A percentile compares a stretch with the other conserved stretches of the same genome.
These are phyloP conservation scores for Colletotrichum magnum DNA, from an alignment of 2,329 filamentous ascomycete species.

Conservation along the genomic window DNA sequence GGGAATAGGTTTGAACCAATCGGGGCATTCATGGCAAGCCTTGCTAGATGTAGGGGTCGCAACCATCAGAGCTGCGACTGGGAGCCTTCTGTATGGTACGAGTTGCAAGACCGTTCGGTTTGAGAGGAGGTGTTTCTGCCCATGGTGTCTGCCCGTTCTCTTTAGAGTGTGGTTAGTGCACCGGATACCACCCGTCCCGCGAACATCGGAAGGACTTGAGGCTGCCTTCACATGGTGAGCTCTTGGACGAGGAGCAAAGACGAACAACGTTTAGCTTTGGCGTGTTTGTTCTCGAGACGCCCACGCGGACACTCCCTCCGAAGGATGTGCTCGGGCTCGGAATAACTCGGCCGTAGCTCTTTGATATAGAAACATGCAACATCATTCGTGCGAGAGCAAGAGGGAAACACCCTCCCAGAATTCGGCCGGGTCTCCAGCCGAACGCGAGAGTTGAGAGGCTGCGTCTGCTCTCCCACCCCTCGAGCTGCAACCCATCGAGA, in stretches of 20 bases:
- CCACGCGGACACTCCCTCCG: neutral
- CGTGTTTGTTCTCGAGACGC: neutral
- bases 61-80: neutral
- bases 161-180: neutral
- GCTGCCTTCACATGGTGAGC: neutral
- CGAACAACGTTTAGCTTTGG: neutral
- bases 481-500: neutral
- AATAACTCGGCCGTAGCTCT: slow-evolving; percentile 3
- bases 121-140: no score
- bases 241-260: neutral
- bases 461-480: neutral
- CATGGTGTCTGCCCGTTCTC: neutral
- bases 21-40: neutral
- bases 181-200: slow-evolving; percentile 3
- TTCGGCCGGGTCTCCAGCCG: slow-evolving; percentile 4
- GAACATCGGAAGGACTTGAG: neutral
- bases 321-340: neutral
- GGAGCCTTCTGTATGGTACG: slow-evolving; percentile 7
- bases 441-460: neutral
- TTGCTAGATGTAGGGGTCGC: neutral
- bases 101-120: neutral
- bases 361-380: neutral
- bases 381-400: slow-evolving; percentile 4
- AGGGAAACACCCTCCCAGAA: neutral
- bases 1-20: neutral